Conservation (phyloP, 805 yeast species). For the Saturnispora saitoi region DNA sequence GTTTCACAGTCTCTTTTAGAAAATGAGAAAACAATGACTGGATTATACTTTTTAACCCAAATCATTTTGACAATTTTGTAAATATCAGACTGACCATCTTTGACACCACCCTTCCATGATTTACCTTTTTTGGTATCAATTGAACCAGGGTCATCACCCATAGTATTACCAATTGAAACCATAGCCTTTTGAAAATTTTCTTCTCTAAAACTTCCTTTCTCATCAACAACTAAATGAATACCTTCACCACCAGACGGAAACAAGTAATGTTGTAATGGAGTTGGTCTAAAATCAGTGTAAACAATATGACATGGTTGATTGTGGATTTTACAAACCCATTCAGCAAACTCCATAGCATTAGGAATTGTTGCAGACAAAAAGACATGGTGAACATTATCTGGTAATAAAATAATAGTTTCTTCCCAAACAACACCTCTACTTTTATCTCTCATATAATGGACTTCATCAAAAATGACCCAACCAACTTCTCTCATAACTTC, state of each 20-base stretch:
- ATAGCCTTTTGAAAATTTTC: slow-evolving; percentile 98
- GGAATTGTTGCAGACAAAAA: slow-evolving; percentile 93
- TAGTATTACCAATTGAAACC: slow-evolving; percentile 78
- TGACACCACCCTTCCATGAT: slow-evolving; percentile 79
- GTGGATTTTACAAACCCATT: slow-evolving; percentile 95
- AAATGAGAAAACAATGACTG: slow-evolving; percentile 97
- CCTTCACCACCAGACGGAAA: slow-evolving; percentile 99
- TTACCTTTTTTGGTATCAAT: slow-evolving; percentile 55
- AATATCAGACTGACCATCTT: slow-evolving; percentile 63
- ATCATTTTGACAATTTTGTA: slow-evolving; percentile 97
- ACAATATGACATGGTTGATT: slow-evolving; percentile 97
- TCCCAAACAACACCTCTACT: slow-evolving; percentile 99
- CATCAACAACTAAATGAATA: slow-evolving; percentile 94
- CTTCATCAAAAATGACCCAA: slow-evolving; percentile 95
- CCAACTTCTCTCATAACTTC: slow-evolving; percentile 95
- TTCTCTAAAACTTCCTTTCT: slow-evolving; percentile 90
- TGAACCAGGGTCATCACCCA: slow-evolving; percentile 77
- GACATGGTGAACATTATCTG: slow-evolving; percentile 90
- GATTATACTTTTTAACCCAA: slow-evolving; percentile 92
- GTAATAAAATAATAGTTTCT: slow-evolving; percentile 95
- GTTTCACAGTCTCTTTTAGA: slow-evolving; percentile 95
- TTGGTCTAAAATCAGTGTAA: slow-evolving; percentile 97
- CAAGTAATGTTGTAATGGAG: slow-evolving; percentile 93
- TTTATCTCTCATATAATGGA: slow-evolving; percentile 93
- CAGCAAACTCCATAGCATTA: slow-evolving; percentile 96